Percentiles rank a stretch among this genome's conserved stretches.
phyloP scores from a whole-genome alignment of 306 rosid species.

The Vachellia pachyceras region DNA sequence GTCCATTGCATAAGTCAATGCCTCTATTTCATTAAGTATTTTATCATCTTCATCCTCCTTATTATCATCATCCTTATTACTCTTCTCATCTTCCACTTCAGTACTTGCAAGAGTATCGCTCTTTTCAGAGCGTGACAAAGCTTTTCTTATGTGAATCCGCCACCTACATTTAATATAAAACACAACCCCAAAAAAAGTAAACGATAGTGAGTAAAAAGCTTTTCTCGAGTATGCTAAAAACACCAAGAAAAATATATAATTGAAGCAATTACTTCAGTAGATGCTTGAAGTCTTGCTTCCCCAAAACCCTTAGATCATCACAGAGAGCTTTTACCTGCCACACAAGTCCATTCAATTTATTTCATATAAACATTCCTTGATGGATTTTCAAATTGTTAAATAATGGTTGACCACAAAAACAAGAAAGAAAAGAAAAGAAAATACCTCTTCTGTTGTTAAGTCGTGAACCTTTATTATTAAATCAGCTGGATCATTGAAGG shows the following conservation, averaged over 20 bases:
- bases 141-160: slow-evolving; percentile 54
- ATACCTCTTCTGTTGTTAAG: slow-evolving; percentile 86
- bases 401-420: not conserved
- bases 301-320: slow-evolving; percentile 89
- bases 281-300: slow-evolving; percentile 78
- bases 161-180: slow-evolving; percentile 42
- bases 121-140: slow-evolving; percentile 51
- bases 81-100: slow-evolving; percentile 44
- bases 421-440: not conserved
- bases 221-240: not conserved
- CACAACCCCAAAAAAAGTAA: too few species aligned
- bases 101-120: slow-evolving; percentile 39
- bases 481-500: slow-evolving; percentile 68
- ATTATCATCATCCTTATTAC: slow-evolving; percentile 68
- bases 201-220: not conserved
- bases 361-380: slow-evolving; percentile 10
- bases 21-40: slow-evolving; percentile 94
- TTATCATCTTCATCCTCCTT: slow-evolving; percentile 76
- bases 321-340: slow-evolving; percentile 82
- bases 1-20: slow-evolving; percentile 72
- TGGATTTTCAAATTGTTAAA: not conserved
- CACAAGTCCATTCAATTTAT: slow-evolving; percentile 28
- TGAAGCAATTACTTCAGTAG: slow-evolving; percentile 47
- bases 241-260: not conserved
- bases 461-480: slow-evolving; percentile 62